Base-by-base conservation (phyloP, 2,329 filamentous ascomycete species). In the Aureobasidium sp. region DNA sequence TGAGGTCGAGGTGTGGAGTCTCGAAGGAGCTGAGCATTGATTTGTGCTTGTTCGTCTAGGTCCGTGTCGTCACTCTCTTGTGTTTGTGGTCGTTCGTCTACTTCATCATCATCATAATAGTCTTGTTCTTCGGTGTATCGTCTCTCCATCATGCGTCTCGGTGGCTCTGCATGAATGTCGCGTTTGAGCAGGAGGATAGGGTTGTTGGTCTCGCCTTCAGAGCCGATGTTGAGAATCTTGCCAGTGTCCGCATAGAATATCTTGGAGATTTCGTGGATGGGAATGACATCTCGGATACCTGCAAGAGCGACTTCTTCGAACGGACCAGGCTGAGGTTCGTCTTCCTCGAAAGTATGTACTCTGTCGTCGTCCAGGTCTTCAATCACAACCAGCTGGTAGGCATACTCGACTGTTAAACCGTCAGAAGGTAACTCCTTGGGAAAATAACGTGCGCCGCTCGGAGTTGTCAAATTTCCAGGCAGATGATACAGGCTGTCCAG, bases 181-280 rank as follows among this genome's bases (percentile, higher is more conserved):
- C 90, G 79, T 72, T 91, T 92, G 45, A 94, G 72, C 0, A 94
- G 75, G 1, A 94, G 76, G 0, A 93, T 84, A 0, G 90, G 88
- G 63, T 86, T 90, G 69, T 88, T 90, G 2, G 82, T 82, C 67
- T 87, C 86, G 15, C 82, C 84, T 27, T 87, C 84, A 2, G 77
- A 81, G 15, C 87, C 87, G 61, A 97, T 91, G 64, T 96, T 96
- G 29, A 97, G 79, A 11, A 97, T 90, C 67, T 90, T 90, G 20
- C 91, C 91, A 0, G 90, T 95, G 67, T 96, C 90, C 0, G 91
- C 91, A 70, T 96, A 97, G 74, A 96, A 96, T 36, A 96, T 90
- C 70, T 95, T 96, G 6, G 91, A 89, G 5, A 96, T 83, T 69
- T 90, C 83, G 69, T 90, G 86, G 22, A 90, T 83, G 1, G 87